These are phyloP conservation scores for Stemphylium lycopersici DNA, from an alignment of 2,329 filamentous ascomycete genomes.

Conservation along the genomic window DNA sequence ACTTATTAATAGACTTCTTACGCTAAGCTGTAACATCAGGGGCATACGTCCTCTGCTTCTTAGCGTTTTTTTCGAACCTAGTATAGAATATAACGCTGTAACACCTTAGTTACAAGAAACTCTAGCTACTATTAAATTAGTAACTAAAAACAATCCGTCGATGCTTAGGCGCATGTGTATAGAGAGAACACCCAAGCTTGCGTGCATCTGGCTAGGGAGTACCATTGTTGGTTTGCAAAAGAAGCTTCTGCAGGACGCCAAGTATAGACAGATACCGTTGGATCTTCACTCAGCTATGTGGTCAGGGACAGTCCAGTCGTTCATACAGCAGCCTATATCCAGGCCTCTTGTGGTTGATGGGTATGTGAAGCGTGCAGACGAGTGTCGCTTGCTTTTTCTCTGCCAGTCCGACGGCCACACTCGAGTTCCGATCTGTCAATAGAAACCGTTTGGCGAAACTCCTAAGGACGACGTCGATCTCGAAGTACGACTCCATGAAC, in stretches of 20 bases:
- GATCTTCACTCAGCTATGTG: not conserved
- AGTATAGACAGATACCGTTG: not conserved
- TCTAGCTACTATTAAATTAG: not conserved
- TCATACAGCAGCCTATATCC: not conserved
- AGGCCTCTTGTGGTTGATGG: not conserved
- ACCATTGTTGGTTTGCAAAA: not conserved
- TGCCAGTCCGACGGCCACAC: not conserved
- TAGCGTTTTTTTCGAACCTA: not conserved
- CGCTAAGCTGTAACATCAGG: not conserved
- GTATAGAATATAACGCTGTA: not conserved
- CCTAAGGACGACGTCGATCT: not conserved
- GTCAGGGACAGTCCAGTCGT: not conserved
- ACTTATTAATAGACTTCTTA: not conserved
- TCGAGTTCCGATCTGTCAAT: not conserved
- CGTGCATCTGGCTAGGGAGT: not conserved
- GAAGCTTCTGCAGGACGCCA: not conserved
- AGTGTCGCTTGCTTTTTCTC: slow-evolving; percentile 1
- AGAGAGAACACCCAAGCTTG: not conserved
- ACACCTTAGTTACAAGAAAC: not conserved
- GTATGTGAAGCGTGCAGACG: not conserved
- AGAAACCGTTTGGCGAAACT: not conserved
- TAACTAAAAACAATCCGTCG: not conserved
- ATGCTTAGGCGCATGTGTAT: slow-evolving; percentile 1
- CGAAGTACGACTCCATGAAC: not conserved
- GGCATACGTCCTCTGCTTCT: not conserved